Conservation (phyloP, 2,329 filamentous ascomycete species). For the Neurospora crassa region DNA sequence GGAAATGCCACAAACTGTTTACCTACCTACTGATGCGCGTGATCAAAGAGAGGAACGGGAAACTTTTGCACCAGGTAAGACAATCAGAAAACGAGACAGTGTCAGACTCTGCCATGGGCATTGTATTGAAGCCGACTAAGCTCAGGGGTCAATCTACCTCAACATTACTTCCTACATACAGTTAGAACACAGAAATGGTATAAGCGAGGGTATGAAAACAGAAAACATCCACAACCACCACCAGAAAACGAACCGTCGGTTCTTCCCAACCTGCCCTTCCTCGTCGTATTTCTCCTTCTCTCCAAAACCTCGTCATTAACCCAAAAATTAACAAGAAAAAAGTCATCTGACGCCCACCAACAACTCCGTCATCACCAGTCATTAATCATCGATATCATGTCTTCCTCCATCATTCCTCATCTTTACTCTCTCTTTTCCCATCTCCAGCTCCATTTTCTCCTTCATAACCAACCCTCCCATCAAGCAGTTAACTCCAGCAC, state of each 20-base stretch:
- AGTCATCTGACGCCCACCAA: not conserved
- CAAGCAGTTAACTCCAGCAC: conserved; percentile 35
- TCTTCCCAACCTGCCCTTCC: no score
- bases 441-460: no score
- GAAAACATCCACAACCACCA: not conserved
- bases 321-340: not conserved
- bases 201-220: not conserved
- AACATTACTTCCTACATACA: not conserved
- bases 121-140: not conserved
- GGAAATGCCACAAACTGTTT: not conserved
- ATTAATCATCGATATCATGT: not conserved
- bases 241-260: no score
- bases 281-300: not conserved
- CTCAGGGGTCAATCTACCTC: not conserved
- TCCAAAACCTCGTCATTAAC: not conserved
- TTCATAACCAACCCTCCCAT: conserved; percentile 2
- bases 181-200: not conserved
- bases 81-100: no score
- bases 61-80: not conserved
- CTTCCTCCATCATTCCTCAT: not conserved
- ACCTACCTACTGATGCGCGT: not conserved
- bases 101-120: not conserved
- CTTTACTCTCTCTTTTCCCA: not conserved
- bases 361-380: not conserved
- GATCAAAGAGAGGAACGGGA: not conserved